Conservation (phyloP, 2,329 filamentous ascomycete genomes). For the Passalora sequoiae region DNA sequence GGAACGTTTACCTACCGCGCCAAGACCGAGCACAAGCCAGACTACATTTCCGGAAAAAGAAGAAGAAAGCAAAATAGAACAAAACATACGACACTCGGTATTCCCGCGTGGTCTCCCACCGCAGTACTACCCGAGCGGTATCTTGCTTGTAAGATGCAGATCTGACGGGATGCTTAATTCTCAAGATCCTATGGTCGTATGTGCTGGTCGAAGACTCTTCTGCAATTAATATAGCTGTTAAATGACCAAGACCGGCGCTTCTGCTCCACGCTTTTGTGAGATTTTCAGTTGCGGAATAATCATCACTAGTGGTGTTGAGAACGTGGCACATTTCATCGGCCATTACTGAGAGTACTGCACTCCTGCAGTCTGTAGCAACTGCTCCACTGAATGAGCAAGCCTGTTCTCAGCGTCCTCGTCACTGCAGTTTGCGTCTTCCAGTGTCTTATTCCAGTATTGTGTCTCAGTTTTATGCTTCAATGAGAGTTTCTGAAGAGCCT, state of each 20-base stretch:
- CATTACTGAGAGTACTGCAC: neutral
- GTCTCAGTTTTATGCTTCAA: neutral
- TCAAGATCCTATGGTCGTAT: neutral
- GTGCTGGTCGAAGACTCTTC: too few species aligned
- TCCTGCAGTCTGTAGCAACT: neutral
- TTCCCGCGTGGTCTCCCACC: neutral
- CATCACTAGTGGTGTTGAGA: too few species aligned
- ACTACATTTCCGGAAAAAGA: too few species aligned
- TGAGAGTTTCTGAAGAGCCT: neutral
- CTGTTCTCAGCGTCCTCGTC: neutral
- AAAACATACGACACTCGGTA: neutral
- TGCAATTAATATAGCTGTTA: too few species aligned
- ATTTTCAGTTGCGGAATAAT: too few species aligned
- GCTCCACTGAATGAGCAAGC: neutral
- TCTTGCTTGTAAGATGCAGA: neutral
- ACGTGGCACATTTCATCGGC: too few species aligned
- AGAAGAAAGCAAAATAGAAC: too few species aligned
- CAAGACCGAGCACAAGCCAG: too few species aligned
- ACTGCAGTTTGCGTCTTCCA: neutral
- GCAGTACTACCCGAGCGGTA: neutral
- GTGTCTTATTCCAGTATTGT: neutral
- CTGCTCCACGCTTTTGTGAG: too few species aligned
- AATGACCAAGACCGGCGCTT: too few species aligned
- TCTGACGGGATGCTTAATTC: neutral
- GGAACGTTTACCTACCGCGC: too few species aligned